Conservation (phyloP, 495 filamentous ascomycete species). For the Neurospora sp. region DNA sequence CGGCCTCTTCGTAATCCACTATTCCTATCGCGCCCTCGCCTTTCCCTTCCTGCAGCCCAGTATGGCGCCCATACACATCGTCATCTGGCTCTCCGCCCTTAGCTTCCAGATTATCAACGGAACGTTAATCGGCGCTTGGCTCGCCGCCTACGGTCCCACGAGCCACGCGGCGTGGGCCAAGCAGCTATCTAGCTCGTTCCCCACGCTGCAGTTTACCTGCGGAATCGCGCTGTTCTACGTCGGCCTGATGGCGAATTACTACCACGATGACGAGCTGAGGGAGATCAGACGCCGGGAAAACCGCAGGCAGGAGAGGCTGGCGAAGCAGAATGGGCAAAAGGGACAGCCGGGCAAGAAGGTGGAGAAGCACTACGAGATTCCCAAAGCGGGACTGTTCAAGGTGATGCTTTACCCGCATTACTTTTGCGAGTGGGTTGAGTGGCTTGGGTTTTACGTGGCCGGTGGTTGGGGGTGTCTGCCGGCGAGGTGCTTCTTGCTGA, state of each 20-base stretch:
- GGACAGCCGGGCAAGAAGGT: slow-evolving; percentile 28
- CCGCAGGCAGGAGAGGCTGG: slow-evolving; percentile 29
- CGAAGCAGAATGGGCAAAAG: slow-evolving; percentile 31
- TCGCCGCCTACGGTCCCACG: slow-evolving; percentile 65
- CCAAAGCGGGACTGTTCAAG: slow-evolving; percentile 69
- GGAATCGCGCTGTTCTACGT: slow-evolving; percentile 43
- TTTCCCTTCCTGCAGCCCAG: slow-evolving; percentile 73
- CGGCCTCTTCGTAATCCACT: slow-evolving; percentile 66
- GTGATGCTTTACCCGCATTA: slow-evolving; percentile 88
- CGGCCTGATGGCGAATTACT: slow-evolving; percentile 73
- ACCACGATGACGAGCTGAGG: slow-evolving; percentile 68
- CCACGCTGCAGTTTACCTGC: slow-evolving; percentile 30
- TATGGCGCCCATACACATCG: slow-evolving; percentile 76
- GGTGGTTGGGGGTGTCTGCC: slow-evolving; percentile 54
- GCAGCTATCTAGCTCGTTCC: slow-evolving; percentile 22
- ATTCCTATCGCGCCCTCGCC: slow-evolving; percentile 77
- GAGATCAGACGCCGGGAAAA: slow-evolving; percentile 59
- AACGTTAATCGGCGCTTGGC: slow-evolving; percentile 64
- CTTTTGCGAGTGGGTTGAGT: slow-evolving; percentile 91
- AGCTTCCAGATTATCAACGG: slow-evolving; percentile 75
- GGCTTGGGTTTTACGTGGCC: slow-evolving; percentile 76
- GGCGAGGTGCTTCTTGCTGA: slow-evolving; percentile 70
- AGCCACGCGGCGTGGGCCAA: slow-evolving; percentile 47
- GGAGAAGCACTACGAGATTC: slow-evolving; percentile 86
- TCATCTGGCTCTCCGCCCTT: slow-evolving; percentile 50